Base-by-base conservation (phyloP, 2,329 filamentous ascomycete species). In the Penicillium aurantiogriseum region DNA sequence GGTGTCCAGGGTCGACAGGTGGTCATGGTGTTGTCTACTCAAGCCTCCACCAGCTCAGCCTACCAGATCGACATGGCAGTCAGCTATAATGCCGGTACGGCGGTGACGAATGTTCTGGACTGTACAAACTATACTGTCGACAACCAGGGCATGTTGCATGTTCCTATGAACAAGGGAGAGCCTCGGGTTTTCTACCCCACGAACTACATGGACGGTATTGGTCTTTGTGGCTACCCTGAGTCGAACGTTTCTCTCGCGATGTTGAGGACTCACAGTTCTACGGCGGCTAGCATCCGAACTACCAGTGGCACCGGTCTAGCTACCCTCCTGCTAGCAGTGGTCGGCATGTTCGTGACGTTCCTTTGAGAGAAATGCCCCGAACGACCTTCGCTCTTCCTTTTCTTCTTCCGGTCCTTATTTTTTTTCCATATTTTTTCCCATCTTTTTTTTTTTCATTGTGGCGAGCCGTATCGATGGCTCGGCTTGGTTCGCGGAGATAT, bases 11-110 rank as follows among this genome's bases (percentile, higher is more conserved):
- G 71, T 3, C 66, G 63, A 5, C 74, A 77, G 54, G 63, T 81
- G 23, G 67, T 81, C 48, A 76, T 76, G 54, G 67, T 81, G 5
- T 63, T 80, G 11, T 79, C 71, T 23, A 80, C 78, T 51, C 73
- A 74, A 39, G 77, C 78, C 2, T 60, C 66, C 2, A 57, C 60
- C 5, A 68, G 71, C 31, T 54, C 53, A n/a, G 46, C 63, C 4
- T 76, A 72, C 57, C 67, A 63, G 2, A 61, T 75, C 23, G 64
- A 59, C 21, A 58, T 80, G 17, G 57, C 64, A 6, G 68, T 60
- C 29, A 66, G 58, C 23, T 74, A 61, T 48, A 63, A 65, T 46
- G 64, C 68, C 1, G 67, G 65, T 4, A 64, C 60, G 0, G 33
- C 51, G 0, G 59, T 72, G 9, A 70, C 63, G 4, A 71, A 74